phyloP scores from a whole-genome alignment of 805 yeast genomes.

The Lipomyces mesembrius region DNA sequence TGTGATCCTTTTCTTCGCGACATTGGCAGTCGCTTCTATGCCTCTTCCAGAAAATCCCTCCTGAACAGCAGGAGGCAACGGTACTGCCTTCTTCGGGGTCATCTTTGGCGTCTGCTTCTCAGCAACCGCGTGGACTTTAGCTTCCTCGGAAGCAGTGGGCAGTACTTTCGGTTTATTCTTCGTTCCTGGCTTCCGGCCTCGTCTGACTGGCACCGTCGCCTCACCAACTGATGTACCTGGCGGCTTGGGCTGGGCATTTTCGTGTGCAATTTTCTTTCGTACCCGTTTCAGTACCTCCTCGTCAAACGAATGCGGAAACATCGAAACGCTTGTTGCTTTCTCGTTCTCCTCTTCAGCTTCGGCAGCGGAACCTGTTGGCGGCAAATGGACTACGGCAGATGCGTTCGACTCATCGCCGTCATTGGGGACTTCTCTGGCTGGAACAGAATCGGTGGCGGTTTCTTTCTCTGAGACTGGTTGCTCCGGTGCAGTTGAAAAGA shows the following conservation, averaged over 20 bases:
- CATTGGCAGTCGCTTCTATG: not conserved
- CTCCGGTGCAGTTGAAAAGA: not conserved
- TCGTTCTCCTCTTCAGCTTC: not conserved
- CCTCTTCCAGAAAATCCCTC: not conserved
- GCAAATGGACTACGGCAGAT: not conserved
- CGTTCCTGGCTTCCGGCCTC: slow-evolving; percentile 5
- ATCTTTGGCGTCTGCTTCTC: not conserved
- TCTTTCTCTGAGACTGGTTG: not conserved
- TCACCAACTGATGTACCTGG: not conserved
- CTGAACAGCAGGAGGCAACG: not conserved
- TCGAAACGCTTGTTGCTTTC: not conserved
- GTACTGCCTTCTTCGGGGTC: not conserved
- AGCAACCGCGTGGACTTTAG: not conserved
- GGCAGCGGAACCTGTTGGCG: not conserved
- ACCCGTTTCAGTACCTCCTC: not conserved
- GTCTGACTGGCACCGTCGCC: not conserved
- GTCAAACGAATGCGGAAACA: not conserved
- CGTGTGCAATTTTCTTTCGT: not conserved
- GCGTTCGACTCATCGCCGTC: not conserved
- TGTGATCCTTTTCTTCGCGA: not conserved
- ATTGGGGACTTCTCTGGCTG: not conserved
- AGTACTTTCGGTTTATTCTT: slow-evolving; percentile 2
- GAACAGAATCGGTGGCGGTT: not conserved
- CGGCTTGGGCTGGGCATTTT: not conserved
- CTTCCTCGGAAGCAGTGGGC: not conserved